These are phyloP conservation scores for Thoreauomyces humboldtii DNA, from an alignment of 192 early-diverging fungal genomes.

Conservation along the genomic window DNA sequence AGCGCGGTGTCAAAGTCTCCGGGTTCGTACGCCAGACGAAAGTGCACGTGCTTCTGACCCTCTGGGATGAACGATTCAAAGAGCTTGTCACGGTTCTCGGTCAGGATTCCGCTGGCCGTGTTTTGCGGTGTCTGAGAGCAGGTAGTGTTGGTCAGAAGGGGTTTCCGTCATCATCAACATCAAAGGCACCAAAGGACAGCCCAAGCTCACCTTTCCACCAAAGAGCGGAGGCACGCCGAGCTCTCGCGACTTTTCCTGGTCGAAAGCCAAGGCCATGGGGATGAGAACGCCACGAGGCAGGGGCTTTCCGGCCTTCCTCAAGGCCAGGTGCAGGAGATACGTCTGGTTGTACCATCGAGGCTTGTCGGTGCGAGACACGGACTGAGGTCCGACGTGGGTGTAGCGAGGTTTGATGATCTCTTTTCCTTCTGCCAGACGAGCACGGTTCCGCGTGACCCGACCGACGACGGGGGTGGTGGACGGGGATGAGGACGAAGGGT, in stretches of 20 bases:
- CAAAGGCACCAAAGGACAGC: too few species aligned
- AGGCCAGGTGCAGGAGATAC: slow-evolving; percentile 78
- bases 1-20: slow-evolving; percentile 73
- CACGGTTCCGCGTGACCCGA: slow-evolving; percentile 21
- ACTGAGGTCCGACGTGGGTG: neutral
- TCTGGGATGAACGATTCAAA: slow-evolving; percentile 27
- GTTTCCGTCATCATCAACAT: neutral
- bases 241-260: slow-evolving; percentile 70
- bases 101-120: slow-evolving; percentile 30
- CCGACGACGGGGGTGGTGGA: too few species aligned
- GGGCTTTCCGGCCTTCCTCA: slow-evolving; percentile 66
- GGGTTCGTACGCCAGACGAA: slow-evolving; percentile 77
- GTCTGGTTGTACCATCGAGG: slow-evolving; percentile 92
- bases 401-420: slow-evolving; percentile 11
- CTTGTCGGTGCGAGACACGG: slow-evolving; percentile 18
- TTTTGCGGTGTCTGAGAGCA: slow-evolving; percentile 38
- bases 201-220: slow-evolving; percentile 70
- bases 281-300: slow-evolving; percentile 75
- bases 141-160: neutral
- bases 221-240: slow-evolving; percentile 76
- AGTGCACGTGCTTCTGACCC: slow-evolving; percentile 55
- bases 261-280: slow-evolving; percentile 69
- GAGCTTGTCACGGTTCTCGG: slow-evolving; percentile 35
- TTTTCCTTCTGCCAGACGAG: slow-evolving; percentile 15
- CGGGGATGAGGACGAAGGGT: too few species aligned